Evolutionary conservation across 2,329 filamentous ascomycete species (phyloP).

Genomic region (Pseudogymnoascus sp.): DNA sequence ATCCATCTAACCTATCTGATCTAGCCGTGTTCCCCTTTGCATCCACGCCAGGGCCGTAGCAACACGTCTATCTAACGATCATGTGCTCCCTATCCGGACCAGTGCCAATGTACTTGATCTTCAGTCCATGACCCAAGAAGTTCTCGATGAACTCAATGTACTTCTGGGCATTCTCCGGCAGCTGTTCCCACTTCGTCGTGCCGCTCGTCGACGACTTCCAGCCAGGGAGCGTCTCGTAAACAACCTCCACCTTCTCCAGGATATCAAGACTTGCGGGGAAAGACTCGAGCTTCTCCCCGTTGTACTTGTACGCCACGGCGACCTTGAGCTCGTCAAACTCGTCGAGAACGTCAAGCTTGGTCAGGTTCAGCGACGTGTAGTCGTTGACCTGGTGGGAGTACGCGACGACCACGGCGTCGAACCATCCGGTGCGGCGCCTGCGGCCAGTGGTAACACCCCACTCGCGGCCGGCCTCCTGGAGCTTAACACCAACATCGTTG

Average conservation of each 20-base stretch:
- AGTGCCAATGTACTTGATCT: conserved; percentile 58
- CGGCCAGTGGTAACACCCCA: conserved; percentile 44
- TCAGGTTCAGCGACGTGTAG: conserved; percentile 46
- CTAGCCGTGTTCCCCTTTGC: neutral
- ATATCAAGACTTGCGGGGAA: conserved; percentile 57
- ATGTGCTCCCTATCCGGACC: conserved; percentile 58
- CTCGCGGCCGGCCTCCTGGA: conserved; percentile 41
- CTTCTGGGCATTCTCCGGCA: conserved; percentile 54
- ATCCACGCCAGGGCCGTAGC: neutral
- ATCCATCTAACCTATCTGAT: neutral
- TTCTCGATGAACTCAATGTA: conserved; percentile 63
- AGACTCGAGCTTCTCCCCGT: conserved; percentile 42
- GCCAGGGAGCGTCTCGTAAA: conserved; percentile 60
- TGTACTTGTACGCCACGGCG: conserved; percentile 55
- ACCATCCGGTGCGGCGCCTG: conserved; percentile 52
- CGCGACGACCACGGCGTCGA: conserved; percentile 51
- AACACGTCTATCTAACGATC: conserved; percentile 32
- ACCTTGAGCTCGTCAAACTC: conserved; percentile 67
- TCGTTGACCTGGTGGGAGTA: conserved; percentile 40
- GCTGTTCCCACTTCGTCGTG: conserved; percentile 30
- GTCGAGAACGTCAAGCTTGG: conserved; percentile 63
- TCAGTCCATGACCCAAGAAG: conserved; percentile 46
- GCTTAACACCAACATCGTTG: conserved; percentile 36
- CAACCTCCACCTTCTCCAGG: conserved; percentile 52
- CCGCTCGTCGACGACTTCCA: conserved; percentile 60